Evolutionary conservation across 768 basidiomycete species (phyloP).

Genomic region (Gymnopilus dilepis): DNA sequence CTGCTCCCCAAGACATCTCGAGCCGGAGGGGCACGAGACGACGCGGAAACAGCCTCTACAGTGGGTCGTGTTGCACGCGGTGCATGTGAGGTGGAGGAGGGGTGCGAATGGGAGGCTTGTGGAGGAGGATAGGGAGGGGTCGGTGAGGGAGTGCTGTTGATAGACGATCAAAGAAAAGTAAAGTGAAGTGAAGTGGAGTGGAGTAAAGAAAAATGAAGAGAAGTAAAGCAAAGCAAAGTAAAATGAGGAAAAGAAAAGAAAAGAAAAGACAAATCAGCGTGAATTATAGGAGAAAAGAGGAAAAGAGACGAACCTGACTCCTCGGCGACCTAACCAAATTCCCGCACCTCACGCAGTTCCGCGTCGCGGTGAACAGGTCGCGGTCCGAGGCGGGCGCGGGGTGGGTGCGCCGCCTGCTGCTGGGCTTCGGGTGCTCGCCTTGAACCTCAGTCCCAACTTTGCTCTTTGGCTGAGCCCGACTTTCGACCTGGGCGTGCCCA

Average conservation of each 20-base stretch:
- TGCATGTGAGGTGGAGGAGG: conserved; percentile 34
- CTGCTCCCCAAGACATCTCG: conserved; percentile 30
- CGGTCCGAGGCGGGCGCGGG: background rate
- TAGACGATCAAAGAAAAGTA: no score
- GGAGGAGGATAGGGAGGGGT: conserved; percentile 25
- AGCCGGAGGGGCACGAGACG: conserved; percentile 20
- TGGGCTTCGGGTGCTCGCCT: background rate
- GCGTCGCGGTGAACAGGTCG: conserved; percentile 27
- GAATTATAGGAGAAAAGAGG: no score
- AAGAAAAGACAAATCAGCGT: no score
- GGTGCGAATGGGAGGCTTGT: conserved; percentile 21
- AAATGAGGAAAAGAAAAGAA: conserved; percentile 2
- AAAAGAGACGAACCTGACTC: conserved; percentile 25
- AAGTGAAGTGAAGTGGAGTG: background rate
- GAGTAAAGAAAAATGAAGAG: background rate
- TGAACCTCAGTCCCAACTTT: no score
- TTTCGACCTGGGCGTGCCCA: background rate
- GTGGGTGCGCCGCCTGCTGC: background rate
- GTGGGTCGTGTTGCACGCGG: conserved; percentile 32
- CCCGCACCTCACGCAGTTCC: conserved; percentile 34
- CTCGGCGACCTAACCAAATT: conserved; percentile 26
- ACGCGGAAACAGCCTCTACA: conserved; percentile 41
- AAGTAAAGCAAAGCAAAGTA: background rate
- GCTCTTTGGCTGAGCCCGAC: background rate
- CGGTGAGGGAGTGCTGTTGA: conserved; percentile 14